Evolutionary conservation across 257 asterid species (phyloP), one percentile per base, ranked within the genome.

Genomic region (Schizonepeta tenuifolia): DNA sequence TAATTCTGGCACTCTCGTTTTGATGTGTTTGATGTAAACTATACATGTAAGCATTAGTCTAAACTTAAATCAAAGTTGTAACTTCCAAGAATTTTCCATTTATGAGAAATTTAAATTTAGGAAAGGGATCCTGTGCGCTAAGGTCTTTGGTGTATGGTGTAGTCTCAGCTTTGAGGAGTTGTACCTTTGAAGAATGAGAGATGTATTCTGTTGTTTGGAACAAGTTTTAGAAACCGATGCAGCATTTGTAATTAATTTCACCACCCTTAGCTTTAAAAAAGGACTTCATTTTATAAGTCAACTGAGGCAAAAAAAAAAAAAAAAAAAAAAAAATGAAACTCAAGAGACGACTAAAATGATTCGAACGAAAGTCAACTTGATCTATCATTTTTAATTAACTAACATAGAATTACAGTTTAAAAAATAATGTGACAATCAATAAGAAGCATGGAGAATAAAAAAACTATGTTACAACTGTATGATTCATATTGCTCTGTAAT

Each of bases 241-340:
- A 5, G 8, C 40, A 57, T 57, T 28, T 28, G 33, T 28, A 28
- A 28, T n/a, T 26, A 21, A 20, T 1, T 20, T 54, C n/a, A 54
- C 7, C n/a, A 54, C 7, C 62, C 38, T 10, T 56, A 18, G 41
- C n/a, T 9, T 57, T 57, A 26, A 57, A 57, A 2, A 57, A 57
- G 1, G 64, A 57, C 64, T 57, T 57, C 64, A 26, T 28, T 58
- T 57, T 24, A 28, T 58, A 6, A 26, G 63, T 56, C 63, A 22
- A 26, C 18, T 26, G 9, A 24, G 20, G 63, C 17, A 56, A 26
- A 22, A 38, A 40, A 7, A n/a, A n/a, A n/a, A n/a, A n/a, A n/a
- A n/a, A n/a, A n/a, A n/a, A n/a, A n/a, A n/a, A n/a, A n/a, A n/a
- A n/a, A n/a, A n/a, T n/a, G n/a, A n/a, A 1, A 2, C 40, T 5